Base-by-base conservation (phyloP, 192 early-diverging fungal species). In the Thamnidium elegans region DNA sequence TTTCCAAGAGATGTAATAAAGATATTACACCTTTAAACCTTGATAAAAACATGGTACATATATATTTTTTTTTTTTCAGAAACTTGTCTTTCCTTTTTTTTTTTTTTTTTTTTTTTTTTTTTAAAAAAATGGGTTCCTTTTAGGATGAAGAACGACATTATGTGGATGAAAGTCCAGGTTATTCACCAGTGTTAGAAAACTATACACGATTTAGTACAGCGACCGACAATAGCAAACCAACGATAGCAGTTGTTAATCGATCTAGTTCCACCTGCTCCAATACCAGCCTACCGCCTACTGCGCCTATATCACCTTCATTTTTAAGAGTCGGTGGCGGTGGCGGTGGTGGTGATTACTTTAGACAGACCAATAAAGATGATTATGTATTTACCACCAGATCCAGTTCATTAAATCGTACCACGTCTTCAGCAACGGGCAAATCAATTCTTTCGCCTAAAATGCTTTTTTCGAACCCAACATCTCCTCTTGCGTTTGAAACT, bases 161-260 rank as follows among this genome's bases (percentile, higher is more conserved):
- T 23, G 58, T 45, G 17, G 58, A 59, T 26, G 43, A 59, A 36
- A 59, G 58, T 59, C 58, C 58, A 44, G 58, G 58, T 39, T 59
- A 59, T 8, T 59, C 58, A 23, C 58, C 58, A 23, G 58, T 59
- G 13, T 26, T 59, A 42, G 58, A 59, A 23, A 59, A 59, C 19
- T 59, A 59, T 36, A 59, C 58, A 45, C 32, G 58, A 8, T 59
- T 59, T 36, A 23, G 43, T 59, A 14, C 10, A 11, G 21, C 17
- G 13, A 19, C 46, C 36, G 1, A 39, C 36, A 6, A 39, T 6
- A 6, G 4, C 5, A 39, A 39, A 39, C 5, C 7, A 39, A 10
- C 5, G 5, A 9, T 9, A 39, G 9, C 36, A 39, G 4, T 39
- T 9, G 9, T 39, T 10, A 6, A 39, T 39, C 36, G 36, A 39